Evolutionary conservation across 1,284 basidiomycete species (phyloP), one percentile per base, ranked within the genome.

Genomic region (Pseudozyma pruni): DNA sequence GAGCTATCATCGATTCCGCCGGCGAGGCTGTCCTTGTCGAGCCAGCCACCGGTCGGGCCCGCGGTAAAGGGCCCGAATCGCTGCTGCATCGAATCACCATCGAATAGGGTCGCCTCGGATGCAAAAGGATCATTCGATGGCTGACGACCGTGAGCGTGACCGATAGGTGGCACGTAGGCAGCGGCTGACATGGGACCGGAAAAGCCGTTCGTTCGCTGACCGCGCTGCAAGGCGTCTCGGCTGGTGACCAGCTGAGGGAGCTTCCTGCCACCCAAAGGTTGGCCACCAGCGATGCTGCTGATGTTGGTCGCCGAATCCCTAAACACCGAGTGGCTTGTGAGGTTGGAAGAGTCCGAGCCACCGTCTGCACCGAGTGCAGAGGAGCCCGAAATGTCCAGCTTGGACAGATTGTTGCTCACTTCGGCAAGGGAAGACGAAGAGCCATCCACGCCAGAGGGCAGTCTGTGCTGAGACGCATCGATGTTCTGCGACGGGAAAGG

Each of bases 201-300:
- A 5, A 37, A 27, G 13, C 34, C 45, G 8, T 33, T 33, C 9
- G 20, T 42, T 14, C 48, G 48, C 27, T 67, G 61, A 16, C 63
- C 51, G 16, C 63, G 54, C 16, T 67, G 73, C 20, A 79, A 35
- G 4, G 50, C 68, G n/a, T 79, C 76, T 33, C 58, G 54, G 27
- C 68, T 75, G 19, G 76, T 79, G 38, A 79, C 71, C 34, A 79
- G 64, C 25, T 67, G 66, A 31, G 75, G 75, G 14, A 79, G 64
- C 47, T 57, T 68, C 16, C 64, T 57, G 23, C 35, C 53, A 23
- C 43, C 27, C 16, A 34, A 4, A 16, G 41, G n/a, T 6, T 49
- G 53, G 10, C 33, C 22, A 29, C 62, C 57, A 17, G 58, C 35
- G 39, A 50, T 13, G 47, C 42, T 52, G 53, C 42, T 38, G 8